Percentiles rank a stretch among this genome's conserved stretches.
Evolutionary conservation across 2,329 filamentous ascomycete genomes (phyloP).

Genomic region (Ascochyta lentis): DNA sequence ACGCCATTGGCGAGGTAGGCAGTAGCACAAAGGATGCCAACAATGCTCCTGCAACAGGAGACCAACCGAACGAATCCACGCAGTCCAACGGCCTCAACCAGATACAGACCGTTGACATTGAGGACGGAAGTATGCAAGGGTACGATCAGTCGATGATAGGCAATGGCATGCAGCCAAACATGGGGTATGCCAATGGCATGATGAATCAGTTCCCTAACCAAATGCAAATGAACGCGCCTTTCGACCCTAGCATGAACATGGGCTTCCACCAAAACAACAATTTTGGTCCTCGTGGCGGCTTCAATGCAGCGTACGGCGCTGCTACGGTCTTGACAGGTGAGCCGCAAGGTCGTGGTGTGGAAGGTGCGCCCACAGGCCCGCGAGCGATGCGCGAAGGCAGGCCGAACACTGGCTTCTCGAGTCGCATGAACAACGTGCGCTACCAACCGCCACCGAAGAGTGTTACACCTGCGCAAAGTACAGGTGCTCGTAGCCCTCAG

Average conservation of each 20-base stretch:
- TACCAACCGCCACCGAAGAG: slow-evolving; percentile 33
- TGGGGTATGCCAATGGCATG: slow-evolving; percentile 36
- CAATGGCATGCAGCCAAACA: slow-evolving; percentile 34
- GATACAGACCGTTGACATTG: slow-evolving; percentile 45
- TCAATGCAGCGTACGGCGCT: slow-evolving; percentile 47
- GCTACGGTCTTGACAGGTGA: slow-evolving; percentile 47
- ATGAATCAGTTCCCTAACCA: slow-evolving; percentile 63
- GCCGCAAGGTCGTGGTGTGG: slow-evolving; percentile 63
- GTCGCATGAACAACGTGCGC: slow-evolving; percentile 55
- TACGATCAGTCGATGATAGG: slow-evolving; percentile 40
- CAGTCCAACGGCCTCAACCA: slow-evolving; percentile 36
- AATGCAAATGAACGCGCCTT: slow-evolving; percentile 47
- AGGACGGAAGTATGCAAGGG: slow-evolving; percentile 28
- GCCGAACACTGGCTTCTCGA: slow-evolving; percentile 78
- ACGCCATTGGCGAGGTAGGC: slow-evolving; percentile 8
- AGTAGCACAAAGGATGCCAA: slow-evolving; percentile 18
- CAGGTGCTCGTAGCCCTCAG: slow-evolving; percentile 32
- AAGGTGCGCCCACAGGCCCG: slow-evolving; percentile 84
- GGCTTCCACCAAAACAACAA: slow-evolving; percentile 47
- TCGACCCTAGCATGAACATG: slow-evolving; percentile 49
- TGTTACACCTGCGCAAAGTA: slow-evolving; percentile 29
- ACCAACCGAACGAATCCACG: slow-evolving; percentile 19
- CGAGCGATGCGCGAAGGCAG: slow-evolving; percentile 92
- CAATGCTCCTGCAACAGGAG: slow-evolving; percentile 26
- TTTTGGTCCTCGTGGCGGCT: slow-evolving; percentile 56